phyloP scores from a whole-genome alignment of 345 rosid species.

The Stellera chamaejasme region DNA sequence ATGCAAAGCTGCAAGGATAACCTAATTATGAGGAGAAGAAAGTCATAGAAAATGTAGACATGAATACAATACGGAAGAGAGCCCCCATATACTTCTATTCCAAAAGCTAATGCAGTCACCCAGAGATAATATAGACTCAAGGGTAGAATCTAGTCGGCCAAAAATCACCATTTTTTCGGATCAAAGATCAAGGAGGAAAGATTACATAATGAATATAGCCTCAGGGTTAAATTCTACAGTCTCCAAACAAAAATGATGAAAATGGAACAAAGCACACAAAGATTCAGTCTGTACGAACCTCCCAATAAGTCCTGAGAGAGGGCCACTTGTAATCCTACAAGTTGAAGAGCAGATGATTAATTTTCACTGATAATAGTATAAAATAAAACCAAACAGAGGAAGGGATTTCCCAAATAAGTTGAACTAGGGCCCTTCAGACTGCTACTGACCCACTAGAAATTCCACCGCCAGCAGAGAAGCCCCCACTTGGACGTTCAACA shows the following conservation, averaged over 20 bases:
- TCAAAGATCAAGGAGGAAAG: no score
- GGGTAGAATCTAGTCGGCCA: no score
- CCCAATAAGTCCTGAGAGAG: constrained; percentile 84
- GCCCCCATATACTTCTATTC: background rate
- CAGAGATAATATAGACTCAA: no score
- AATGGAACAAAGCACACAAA: no score
- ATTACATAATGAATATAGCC: no score
- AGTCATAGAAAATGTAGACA: background rate
- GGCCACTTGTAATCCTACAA: constrained; percentile 90
- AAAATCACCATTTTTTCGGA: no score
- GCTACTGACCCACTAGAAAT: constrained; percentile 81
- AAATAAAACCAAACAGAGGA: constrained; percentile 1
- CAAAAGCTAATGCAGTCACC: no score
- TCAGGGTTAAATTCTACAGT: no score
- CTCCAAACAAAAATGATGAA: no score
- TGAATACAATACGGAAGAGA: constrained; percentile 2
- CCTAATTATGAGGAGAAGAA: background rate
- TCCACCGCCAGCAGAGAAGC: constrained; percentile 94
- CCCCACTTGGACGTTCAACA: constrained; percentile 95
- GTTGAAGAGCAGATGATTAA: constrained; percentile 8
- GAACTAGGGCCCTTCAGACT: constrained; percentile 3
- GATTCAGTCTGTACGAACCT: constrained; percentile 29
- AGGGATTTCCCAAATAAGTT: constrained; percentile 3
- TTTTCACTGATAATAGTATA: no score
- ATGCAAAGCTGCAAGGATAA: constrained; percentile 76